A percentile compares a stretch with the other conserved stretches of the same genome.
phyloP scores from a whole-genome alignment of 768 basidiomycete genomes.

The Suillus tomentosus region DNA sequence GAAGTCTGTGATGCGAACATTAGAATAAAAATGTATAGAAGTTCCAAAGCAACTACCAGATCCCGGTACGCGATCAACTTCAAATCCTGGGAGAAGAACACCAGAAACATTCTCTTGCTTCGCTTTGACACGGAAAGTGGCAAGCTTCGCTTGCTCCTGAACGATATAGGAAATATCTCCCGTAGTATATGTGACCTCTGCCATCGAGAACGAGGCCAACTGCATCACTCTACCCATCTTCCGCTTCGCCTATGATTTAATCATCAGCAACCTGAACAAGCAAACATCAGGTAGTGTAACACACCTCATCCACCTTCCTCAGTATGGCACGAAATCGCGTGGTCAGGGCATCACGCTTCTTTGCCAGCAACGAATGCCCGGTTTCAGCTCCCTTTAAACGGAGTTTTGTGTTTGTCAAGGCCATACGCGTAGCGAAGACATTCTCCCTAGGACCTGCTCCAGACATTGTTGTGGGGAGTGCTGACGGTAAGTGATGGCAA shows the following conservation, averaged over 20 bases:
- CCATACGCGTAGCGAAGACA: conserved; percentile 97
- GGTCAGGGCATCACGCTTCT: conserved; percentile 97
- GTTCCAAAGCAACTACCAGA: conserved; percentile 54
- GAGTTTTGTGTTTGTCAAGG: conserved; percentile 88
- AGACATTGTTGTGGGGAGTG: conserved; percentile 61
- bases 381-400: conserved; percentile 92
- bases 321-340: conserved; percentile 94
- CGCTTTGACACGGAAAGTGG: conserved; percentile 90
- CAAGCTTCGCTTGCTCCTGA: conserved; percentile 91
- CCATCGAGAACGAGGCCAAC: conserved; percentile 97
- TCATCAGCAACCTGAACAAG: conserved; percentile 21
- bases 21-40: background rate
- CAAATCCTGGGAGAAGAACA: conserved; percentile 93
- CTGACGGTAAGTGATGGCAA: background rate
- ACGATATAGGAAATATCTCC: conserved; percentile 98
- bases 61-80: conserved; percentile 82
- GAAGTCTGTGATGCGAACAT: conserved; percentile 63
- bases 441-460: conserved; percentile 89
- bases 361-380: conserved; percentile 92
- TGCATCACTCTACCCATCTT: conserved; percentile 99
- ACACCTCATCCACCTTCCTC: conserved; percentile 95
- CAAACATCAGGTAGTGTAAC: conserved; percentile 21
- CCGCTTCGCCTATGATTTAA: conserved; percentile 77
- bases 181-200: conserved; percentile 97
- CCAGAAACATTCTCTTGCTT: conserved; percentile 99